Percentiles rank a stretch among this genome's conserved stretches.
Evolutionary conservation across 257 asterid genomes (phyloP).

Genomic region (Petunia secreta): DNA sequence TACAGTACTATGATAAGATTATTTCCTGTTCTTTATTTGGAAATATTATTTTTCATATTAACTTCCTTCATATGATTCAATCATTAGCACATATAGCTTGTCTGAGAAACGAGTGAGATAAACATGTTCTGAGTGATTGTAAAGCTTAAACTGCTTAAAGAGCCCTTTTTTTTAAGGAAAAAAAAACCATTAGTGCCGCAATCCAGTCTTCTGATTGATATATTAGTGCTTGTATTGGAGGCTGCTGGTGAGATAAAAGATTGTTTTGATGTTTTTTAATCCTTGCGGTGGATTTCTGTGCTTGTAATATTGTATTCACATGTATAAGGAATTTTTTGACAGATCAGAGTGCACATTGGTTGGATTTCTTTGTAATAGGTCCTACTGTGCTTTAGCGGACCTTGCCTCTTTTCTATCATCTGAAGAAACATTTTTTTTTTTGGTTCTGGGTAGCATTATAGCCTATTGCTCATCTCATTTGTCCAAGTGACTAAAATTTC

Average conservation of each 20-base stretch:
- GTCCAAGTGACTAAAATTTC: background rate
- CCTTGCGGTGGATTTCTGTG: background rate
- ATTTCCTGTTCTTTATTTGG: background rate
- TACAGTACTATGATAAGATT: background rate
- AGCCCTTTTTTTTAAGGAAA: background rate
- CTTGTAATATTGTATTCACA: background rate
- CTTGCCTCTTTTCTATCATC: background rate
- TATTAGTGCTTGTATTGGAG: background rate
- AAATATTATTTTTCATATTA: background rate
- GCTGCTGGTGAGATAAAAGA: background rate
- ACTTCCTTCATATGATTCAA: background rate
- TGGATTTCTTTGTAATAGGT: slow-evolving; percentile 5
- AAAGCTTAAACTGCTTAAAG: background rate
- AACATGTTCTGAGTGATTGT: slow-evolving; percentile 12
- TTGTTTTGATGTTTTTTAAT: background rate
- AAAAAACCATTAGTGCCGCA: background rate
- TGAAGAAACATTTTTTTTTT: background rate
- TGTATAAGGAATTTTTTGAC: background rate
- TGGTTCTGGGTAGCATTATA: background rate
- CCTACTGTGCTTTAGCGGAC: background rate
- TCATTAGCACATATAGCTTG: background rate
- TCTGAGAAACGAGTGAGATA: background rate
- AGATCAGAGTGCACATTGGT: background rate
- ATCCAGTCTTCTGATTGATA: slow-evolving; percentile 1
- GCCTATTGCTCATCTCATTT: slow-evolving; percentile 6